phyloP scores from a whole-genome alignment of 2,329 filamentous ascomycete genomes.

The Aspergillus fumigatus region DNA sequence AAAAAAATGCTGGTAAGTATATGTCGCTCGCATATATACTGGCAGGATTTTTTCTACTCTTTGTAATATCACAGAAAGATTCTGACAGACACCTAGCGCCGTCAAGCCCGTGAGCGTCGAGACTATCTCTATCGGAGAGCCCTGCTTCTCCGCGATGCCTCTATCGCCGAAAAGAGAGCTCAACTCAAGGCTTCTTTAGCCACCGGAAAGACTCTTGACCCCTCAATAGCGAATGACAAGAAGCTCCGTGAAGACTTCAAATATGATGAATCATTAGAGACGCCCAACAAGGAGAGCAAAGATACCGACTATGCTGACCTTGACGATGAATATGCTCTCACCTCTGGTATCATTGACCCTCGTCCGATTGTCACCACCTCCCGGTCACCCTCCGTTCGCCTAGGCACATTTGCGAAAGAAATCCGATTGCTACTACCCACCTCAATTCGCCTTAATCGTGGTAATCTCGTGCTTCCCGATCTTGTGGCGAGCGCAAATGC shows the following conservation, averaged over 20 bases:
- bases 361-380: conserved; percentile 87
- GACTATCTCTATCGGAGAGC: conserved; percentile 91
- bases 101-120: conserved; percentile 72
- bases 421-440: conserved; percentile 80
- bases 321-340: conserved; percentile 84
- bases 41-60: neutral
- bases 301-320: conserved; percentile 79
- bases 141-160: conserved; percentile 80
- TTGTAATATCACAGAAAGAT: neutral
- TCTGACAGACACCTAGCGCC: conserved; percentile 44
- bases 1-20: conserved; percentile 31
- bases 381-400: conserved; percentile 75
- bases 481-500: conserved; percentile 77
- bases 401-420: conserved; percentile 91
- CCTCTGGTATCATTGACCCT: conserved; percentile 88
- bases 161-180: conserved; percentile 85
- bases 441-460: conserved; percentile 81
- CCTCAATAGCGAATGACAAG: conserved; percentile 81
- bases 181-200: conserved; percentile 83
- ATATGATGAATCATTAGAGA: conserved; percentile 80
- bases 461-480: conserved; percentile 82
- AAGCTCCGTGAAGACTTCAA: conserved; percentile 79
- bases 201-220: conserved; percentile 79
- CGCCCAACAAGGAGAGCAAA: conserved; percentile 58
- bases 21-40: neutral